Evolutionary conservation across 2,329 filamentous ascomycete species (phyloP).

Genomic region (Trichoderma sp.): DNA sequence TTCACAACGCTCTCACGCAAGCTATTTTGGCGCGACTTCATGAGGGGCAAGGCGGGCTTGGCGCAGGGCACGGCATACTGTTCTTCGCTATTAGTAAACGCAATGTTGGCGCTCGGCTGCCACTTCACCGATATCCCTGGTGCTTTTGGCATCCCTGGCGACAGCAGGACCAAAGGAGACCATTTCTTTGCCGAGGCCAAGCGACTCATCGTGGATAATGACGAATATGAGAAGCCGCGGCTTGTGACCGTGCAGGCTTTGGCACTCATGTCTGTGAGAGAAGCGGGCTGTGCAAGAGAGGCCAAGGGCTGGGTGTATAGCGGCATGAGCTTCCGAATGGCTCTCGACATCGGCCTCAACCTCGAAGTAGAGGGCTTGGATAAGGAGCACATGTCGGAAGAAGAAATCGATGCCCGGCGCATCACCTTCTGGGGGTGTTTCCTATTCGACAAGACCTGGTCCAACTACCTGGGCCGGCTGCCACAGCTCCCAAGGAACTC

Average conservation of each 20-base stretch:
- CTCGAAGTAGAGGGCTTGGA: constrained; percentile 71
- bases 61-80: constrained; percentile 65
- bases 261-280: constrained; percentile 91
- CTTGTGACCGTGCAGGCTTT: constrained; percentile 90
- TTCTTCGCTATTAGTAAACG: constrained; percentile 85
- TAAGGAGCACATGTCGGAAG: constrained; percentile 63
- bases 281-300: constrained; percentile 90
- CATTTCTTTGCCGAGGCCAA: constrained; percentile 97
- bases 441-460: constrained; percentile 98
- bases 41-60: constrained; percentile 61
- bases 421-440: constrained; percentile 98
- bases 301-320: constrained; percentile 98
- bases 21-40: constrained; percentile 83
- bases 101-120: constrained; percentile 88
- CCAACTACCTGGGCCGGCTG: constrained; percentile 88
- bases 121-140: constrained; percentile 81
- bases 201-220: constrained; percentile 80
- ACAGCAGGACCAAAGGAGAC: constrained; percentile 84
- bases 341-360: constrained; percentile 87
- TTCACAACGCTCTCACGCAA: constrained; percentile 87
- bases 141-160: constrained; percentile 67
- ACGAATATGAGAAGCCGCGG: constrained; percentile 86
- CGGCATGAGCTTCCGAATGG: constrained; percentile 98
- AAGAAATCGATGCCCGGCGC: constrained; percentile 82
- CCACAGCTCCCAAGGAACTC: constrained; percentile 79